These are phyloP conservation scores for Nemania sp. DNA, from an alignment of 2,329 filamentous ascomycete genomes.

Conservation along the genomic window DNA sequence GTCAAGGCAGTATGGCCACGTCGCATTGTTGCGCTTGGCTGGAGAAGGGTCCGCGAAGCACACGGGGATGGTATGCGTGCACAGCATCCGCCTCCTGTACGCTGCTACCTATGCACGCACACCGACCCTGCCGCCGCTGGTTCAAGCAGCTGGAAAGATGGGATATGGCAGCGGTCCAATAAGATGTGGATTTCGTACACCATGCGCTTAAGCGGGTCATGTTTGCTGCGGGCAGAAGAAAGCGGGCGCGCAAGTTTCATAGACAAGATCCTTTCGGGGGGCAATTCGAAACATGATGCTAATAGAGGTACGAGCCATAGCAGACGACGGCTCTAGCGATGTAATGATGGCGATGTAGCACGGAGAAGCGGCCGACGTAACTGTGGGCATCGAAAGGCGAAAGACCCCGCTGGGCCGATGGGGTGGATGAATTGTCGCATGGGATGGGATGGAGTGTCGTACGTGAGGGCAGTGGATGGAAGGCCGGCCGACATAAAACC, in stretches of 20 bases:
- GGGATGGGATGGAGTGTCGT: constrained; percentile 10
- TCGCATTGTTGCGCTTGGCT: background rate
- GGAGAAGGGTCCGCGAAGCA: background rate
- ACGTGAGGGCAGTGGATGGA: constrained; percentile 4
- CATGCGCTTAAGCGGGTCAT: constrained; percentile 6
- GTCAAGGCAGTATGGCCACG: background rate
- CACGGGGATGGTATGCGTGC: background rate
- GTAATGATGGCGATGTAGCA: background rate
- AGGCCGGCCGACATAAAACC: constrained; percentile 8
- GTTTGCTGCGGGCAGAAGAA: constrained; percentile 7
- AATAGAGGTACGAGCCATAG: background rate
- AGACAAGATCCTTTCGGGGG: no score
- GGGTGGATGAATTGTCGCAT: background rate
- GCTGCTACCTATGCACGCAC: background rate
- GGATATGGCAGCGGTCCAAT: constrained; percentile 12
- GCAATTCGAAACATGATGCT: no score
- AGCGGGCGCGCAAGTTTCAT: background rate
- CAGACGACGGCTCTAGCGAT: background rate
- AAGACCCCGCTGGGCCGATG: background rate
- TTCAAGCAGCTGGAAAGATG: constrained; percentile 11
- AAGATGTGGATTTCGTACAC: background rate
- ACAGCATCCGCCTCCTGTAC: constrained; percentile 7
- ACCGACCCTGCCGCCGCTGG: constrained; percentile 1
- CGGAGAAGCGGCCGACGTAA: background rate
- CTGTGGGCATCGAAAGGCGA: constrained; percentile 7